These are phyloP conservation scores for Cucumis hystrix DNA, from an alignment of 306 rosid species.

Conservation along the genomic window DNA sequence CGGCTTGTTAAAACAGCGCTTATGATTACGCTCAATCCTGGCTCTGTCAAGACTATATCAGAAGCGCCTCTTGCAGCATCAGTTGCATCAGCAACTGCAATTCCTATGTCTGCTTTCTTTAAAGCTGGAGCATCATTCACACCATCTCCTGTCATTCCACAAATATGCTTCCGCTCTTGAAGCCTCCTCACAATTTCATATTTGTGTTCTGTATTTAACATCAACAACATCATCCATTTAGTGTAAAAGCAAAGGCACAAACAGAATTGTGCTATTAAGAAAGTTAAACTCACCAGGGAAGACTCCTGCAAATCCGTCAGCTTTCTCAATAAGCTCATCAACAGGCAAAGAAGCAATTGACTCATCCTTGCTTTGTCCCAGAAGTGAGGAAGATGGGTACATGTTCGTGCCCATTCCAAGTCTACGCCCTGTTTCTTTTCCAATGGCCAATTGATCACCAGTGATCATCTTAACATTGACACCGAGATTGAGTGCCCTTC, in stretches of 20 bases:
- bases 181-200: constrained; percentile 81
- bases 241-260: neutral
- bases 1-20: constrained; percentile 84
- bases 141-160: constrained; percentile 97
- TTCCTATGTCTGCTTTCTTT: constrained; percentile 79
- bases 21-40: constrained; percentile 78
- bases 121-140: constrained; percentile 92
- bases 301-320: constrained; percentile 94
- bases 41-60: constrained; percentile 80
- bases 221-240: neutral
- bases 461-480: constrained; percentile 96
- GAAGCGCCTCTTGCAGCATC: constrained; percentile 93
- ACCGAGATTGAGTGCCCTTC: constrained; percentile 65
- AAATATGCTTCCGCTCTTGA: constrained; percentile 65
- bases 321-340: constrained; percentile 87
- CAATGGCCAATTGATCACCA: constrained; percentile 87
- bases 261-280: neutral
- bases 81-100: constrained; percentile 90
- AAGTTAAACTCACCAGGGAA: constrained; percentile 48
- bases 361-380: constrained; percentile 57
- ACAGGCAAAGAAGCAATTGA: constrained; percentile 41
- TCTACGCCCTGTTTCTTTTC: constrained; percentile 85
- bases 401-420: constrained; percentile 97
- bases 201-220: constrained; percentile 53
- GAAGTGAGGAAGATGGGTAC: constrained; percentile 95